Percentiles rank a stretch among this genome's conserved stretches.
These are phyloP conservation scores for Rhodotorula sp. DNA, from an alignment of 1,284 basidiomycete genomes.

Conservation along the genomic window DNA sequence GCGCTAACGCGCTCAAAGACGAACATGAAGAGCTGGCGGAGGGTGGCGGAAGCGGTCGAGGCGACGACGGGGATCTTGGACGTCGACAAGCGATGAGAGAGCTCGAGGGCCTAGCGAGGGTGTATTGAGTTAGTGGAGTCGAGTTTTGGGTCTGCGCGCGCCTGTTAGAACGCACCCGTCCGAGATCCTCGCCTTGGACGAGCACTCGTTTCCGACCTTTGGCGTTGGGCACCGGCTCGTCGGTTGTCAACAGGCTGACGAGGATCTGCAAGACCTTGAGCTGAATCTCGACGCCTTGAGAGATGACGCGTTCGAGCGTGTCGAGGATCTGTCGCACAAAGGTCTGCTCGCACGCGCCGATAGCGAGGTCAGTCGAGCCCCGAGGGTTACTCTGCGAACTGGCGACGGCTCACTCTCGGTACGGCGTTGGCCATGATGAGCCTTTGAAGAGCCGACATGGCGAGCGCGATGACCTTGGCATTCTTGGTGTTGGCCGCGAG, in stretches of 20 bases:
- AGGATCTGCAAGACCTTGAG: slow-evolving; percentile 86
- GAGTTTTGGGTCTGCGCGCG: slow-evolving; percentile 3
- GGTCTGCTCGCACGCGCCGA: slow-evolving; percentile 54
- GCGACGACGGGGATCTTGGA: slow-evolving; percentile 93
- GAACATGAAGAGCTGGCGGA: slow-evolving; percentile 95
- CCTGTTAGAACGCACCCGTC: slow-evolving; percentile 62
- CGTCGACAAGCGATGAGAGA: slow-evolving; percentile 93
- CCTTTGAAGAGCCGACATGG: slow-evolving; percentile 84
- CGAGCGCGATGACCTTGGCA: slow-evolving; percentile 88
- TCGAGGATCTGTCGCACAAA: slow-evolving; percentile 73
- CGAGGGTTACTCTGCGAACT: background rate
- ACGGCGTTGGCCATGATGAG: slow-evolving; percentile 78
- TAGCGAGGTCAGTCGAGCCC: background rate
- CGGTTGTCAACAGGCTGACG: slow-evolving; percentile 71
- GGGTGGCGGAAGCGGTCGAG: slow-evolving; percentile 92
- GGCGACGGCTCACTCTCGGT: slow-evolving; percentile 53
- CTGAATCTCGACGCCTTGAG: slow-evolving; percentile 91
- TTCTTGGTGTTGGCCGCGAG: slow-evolving; percentile 92
- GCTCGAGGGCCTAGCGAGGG: slow-evolving; percentile 62
- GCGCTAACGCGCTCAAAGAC: slow-evolving; percentile 90
- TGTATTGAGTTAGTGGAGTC: background rate
- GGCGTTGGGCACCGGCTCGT: background rate
- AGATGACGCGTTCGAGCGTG: slow-evolving; percentile 80
- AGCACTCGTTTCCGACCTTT: slow-evolving; percentile 36
- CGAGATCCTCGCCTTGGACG: slow-evolving; percentile 75